These are phyloP conservation scores for Talaromyces thailandensis DNA, from an alignment of 495 filamentous ascomycete species.

Conservation along the genomic window DNA sequence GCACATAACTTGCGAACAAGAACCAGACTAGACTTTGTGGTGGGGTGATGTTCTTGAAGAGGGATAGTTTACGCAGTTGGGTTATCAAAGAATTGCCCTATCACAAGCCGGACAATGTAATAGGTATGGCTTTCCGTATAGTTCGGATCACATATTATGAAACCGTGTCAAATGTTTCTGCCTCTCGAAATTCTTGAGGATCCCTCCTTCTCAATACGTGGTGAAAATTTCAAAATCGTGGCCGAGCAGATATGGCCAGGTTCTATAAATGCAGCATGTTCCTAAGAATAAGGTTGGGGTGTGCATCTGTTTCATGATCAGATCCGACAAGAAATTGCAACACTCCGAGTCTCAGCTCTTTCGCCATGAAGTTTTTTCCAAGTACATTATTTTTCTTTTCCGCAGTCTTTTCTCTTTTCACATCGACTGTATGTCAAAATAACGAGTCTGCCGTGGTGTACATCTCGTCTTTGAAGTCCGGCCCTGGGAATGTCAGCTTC, in stretches of 20 bases:
- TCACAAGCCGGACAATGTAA: not conserved
- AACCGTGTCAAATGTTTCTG: not conserved
- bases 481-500: constrained; percentile 1
- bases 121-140: not conserved
- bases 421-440: constrained; percentile 2
- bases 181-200: not conserved
- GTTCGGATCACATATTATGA: not conserved
- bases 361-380: not conserved
- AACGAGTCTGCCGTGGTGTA: not conserved
- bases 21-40: not conserved
- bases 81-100: not conserved
- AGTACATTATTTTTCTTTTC: not conserved
- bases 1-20: not conserved
- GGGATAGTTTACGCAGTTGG: constrained; percentile 5
- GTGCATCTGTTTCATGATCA: not conserved
- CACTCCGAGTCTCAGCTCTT: not conserved
- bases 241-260: not conserved
- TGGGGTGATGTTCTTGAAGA: not conserved
- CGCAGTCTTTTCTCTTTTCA: not conserved
- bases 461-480: not conserved
- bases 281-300: not conserved
- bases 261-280: not conserved
- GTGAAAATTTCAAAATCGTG: not conserved
- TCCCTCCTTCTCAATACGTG: not conserved
- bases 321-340: not conserved